A percentile compares a stretch with the other conserved stretches of the same genome.
Evolutionary conservation across 306 rosid genomes (phyloP).

Genomic region (cucumber (Cucumis sativus)): DNA sequence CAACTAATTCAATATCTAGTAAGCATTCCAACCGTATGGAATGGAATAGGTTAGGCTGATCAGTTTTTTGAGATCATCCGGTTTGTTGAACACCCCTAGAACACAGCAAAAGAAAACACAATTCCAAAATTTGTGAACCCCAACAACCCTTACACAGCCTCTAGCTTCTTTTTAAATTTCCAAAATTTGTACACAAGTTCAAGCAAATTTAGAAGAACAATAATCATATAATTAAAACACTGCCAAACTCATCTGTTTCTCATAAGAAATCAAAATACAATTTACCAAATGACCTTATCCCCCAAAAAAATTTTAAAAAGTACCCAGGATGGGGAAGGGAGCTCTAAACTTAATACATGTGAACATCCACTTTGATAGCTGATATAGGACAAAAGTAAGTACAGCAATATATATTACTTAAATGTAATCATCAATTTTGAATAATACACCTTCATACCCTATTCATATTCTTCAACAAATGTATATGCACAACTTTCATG

Average conservation of each 20-base stretch:
- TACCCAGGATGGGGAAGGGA: neutral
- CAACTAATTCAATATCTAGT: too few relatives aligned
- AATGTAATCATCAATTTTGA: neutral
- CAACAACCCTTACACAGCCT: too few relatives aligned
- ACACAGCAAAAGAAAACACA: too few relatives aligned
- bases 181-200: neutral
- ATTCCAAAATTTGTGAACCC: too few relatives aligned
- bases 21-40: too few relatives aligned
- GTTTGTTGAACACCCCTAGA: too few relatives aligned
- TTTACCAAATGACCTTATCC: neutral
- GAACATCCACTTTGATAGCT: neutral
- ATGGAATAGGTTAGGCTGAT: too few relatives aligned
- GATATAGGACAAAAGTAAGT: neutral
- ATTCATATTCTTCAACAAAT: neutral
- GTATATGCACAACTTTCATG: slow-evolving; percentile 2
- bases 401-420: neutral
- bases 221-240: neutral
- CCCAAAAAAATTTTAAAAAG: neutral
- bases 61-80: too few relatives aligned
- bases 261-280: neutral
- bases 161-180: neutral
- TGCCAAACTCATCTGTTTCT: neutral
- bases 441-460: neutral
- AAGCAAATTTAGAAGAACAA: neutral
- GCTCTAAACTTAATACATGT: neutral